Evolutionary conservation across 768 basidiomycete genomes (phyloP).

Genomic region (Lyophyllum shimeji): DNA sequence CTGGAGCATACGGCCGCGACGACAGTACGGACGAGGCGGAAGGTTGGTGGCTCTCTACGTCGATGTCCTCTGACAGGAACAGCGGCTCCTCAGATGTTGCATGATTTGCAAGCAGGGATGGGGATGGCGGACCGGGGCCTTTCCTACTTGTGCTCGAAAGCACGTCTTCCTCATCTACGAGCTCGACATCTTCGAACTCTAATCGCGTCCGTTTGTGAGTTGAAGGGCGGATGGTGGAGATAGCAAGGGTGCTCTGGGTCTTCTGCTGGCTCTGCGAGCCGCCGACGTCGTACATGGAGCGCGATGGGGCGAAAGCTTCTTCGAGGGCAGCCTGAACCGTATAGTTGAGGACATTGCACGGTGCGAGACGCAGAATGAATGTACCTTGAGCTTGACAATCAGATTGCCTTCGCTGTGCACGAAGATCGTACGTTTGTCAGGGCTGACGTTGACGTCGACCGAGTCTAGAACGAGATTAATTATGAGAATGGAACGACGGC

Average conservation of each 20-base stretch:
- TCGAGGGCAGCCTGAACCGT: slow-evolving; percentile 63
- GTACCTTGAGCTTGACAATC: slow-evolving; percentile 74
- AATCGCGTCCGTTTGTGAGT: slow-evolving; percentile 9
- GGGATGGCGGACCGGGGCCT: background rate
- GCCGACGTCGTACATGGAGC: slow-evolving; percentile 70
- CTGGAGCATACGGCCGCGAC: background rate
- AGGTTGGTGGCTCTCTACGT: background rate
- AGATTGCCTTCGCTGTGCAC: slow-evolving; percentile 85
- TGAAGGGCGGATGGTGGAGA: background rate
- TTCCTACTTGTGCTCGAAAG: slow-evolving; percentile 8
- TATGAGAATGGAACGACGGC: background rate
- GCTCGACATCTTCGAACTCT: no score
- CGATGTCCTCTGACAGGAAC: background rate
- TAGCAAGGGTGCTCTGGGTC: slow-evolving; percentile 22
- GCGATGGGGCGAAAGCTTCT: slow-evolving; percentile 60
- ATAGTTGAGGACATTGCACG: background rate
- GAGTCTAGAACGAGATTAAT: slow-evolving; percentile 43
- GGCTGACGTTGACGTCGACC: slow-evolving; percentile 92
- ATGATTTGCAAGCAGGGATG: background rate
- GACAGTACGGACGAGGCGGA: background rate
- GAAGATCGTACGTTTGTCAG: slow-evolving; percentile 93
- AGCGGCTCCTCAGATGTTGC: background rate
- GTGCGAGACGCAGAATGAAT: background rate
- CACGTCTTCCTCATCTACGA: no score
- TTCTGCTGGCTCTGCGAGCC: slow-evolving; percentile 16